Percentiles rank a stretch among this genome's conserved stretches.
Conservation (phyloP, 73 alveolate genomes). For the Stentor coeruleus region DNA sequence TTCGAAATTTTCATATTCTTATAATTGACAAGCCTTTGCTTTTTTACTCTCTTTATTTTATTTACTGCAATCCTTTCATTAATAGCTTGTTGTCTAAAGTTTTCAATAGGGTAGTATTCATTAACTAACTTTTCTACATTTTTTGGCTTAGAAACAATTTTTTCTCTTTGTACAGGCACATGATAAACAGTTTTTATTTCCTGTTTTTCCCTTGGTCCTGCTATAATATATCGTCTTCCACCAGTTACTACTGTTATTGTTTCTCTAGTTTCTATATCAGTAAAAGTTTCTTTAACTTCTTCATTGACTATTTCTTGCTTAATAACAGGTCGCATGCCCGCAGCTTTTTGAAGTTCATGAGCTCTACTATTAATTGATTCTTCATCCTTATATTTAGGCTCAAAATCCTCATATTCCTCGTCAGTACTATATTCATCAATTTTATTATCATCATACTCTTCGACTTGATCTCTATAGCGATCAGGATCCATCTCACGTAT, state of each 20-base stretch:
- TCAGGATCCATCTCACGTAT: background rate
- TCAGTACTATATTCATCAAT: background rate
- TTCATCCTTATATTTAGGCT: background rate
- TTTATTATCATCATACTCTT: background rate
- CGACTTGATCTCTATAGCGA: background rate
- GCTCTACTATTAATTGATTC: background rate
- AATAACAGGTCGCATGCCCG: background rate
- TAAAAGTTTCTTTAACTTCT: no score
- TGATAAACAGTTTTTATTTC: no score
- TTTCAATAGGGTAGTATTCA: background rate
- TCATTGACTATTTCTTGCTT: no score
- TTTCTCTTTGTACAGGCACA: no score
- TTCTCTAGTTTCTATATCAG: no score
- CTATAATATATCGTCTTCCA: no score
- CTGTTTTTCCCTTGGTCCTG: no score
- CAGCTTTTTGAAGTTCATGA: background rate
- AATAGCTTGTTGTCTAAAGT: background rate
- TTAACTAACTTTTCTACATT: no score
- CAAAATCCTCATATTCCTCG: background rate
- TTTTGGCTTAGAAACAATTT: no score
- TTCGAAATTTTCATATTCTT: background rate
- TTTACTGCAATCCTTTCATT: background rate
- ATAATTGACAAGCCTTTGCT: background rate
- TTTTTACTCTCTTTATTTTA: background rate
- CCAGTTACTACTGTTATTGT: no score